Evolutionary conservation across 441 rosid genomes (phyloP), one percentile per base, ranked within the genome.

Genomic region (Melastoma candidum): DNA sequence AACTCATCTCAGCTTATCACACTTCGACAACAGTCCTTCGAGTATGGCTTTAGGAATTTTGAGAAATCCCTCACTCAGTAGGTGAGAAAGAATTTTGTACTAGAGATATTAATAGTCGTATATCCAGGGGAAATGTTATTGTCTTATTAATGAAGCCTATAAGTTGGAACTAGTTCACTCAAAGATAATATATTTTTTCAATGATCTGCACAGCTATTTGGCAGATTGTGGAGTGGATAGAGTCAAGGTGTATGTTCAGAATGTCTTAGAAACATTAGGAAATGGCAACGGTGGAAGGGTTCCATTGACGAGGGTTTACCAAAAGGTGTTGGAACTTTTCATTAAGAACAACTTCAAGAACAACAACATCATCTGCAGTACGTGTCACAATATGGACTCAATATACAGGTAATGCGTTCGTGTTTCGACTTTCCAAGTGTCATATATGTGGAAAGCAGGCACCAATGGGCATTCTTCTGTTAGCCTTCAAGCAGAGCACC

Each of bases 191-290:
- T 68, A 57, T 54, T 85, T 85, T 57, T 85, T 71, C 67, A 65
- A 81, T 61, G 88, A 85, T 69, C 86, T 79, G 45, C 92, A 86
- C 57, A 54, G 78, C 56, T 79, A 86, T 57, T 72, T 86, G 48
- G 82, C 87, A 14, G 70, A 74, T 54, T 54, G 74, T 17, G 77
- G 80, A 11, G 64, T 77, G 1, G 95, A 83, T 64, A 88, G 95
- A 60, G 86, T 81, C 27, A 86, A 86, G 69, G 92, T 86, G 1
- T 90, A 86, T 62, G 82, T 77, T 51, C 95, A 86, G 60, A 81
- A 79, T 68, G 48, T 86, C 56, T 60, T 79, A 7, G 92, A 83
- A 75, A 79, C 83, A 12, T 53, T 86, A 54, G 86, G 86, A 7
- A 65, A 74, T 41, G 83, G 90, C 0, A 63, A 53, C 62, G 83